phyloP scores from a whole-genome alignment of 2,329 filamentous ascomycete species.

The Aspergillus carbonarius region DNA sequence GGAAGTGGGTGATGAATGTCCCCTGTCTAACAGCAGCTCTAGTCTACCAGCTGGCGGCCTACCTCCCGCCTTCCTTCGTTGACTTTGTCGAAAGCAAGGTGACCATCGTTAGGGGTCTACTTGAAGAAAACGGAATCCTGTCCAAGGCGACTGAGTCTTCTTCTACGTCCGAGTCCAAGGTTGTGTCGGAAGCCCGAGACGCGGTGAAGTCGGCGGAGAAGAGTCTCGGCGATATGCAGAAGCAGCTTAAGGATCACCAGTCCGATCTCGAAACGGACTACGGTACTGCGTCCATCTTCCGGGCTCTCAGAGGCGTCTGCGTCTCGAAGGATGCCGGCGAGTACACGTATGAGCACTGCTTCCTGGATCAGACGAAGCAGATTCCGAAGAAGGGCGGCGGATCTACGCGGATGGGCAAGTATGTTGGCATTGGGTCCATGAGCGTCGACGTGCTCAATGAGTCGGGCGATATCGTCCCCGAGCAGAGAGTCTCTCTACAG shows the following conservation, averaged over 20 bases:
- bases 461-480: conserved; percentile 76
- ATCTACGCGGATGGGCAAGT: conserved; percentile 84
- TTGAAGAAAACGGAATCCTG: conserved; percentile 83
- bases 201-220: conserved; percentile 66
- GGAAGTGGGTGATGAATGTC: conserved; percentile 22
- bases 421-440: conserved; percentile 67
- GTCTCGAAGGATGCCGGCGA: conserved; percentile 79
- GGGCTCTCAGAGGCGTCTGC: conserved; percentile 78
- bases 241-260: conserved; percentile 63
- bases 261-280: conserved; percentile 81
- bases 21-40: conserved; percentile 20
- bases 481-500: conserved; percentile 71
- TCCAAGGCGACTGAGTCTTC: conserved; percentile 56
- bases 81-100: conserved; percentile 73
- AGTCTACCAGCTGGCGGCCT: conserved; percentile 90
- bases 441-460: conserved; percentile 74
- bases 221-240: conserved; percentile 63
- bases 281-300: conserved; percentile 81
- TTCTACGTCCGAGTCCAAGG: conserved; percentile 65
- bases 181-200: conserved; percentile 71
- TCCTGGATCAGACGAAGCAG: conserved; percentile 79
- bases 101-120: conserved; percentile 64
- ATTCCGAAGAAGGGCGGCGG: conserved; percentile 89
- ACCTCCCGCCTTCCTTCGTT: conserved; percentile 72
- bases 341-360: conserved; percentile 96